Evolutionary conservation across 371 early-diverging fungal species (phyloP).

Genomic region (Entomophthora muscae): DNA sequence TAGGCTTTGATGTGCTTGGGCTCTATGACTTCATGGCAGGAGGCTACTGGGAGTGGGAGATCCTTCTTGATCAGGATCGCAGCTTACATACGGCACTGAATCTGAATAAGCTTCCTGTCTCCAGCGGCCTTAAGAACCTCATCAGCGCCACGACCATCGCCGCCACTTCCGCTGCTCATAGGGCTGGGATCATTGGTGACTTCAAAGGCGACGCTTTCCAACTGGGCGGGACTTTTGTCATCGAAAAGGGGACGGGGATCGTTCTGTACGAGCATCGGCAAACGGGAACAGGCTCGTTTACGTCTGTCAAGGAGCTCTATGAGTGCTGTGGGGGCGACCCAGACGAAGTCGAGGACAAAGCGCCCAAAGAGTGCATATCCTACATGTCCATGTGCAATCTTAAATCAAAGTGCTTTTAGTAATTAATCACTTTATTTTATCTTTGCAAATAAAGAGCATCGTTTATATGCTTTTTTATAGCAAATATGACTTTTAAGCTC

Average conservation of each 20-base stretch:
- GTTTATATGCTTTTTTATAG: no score
- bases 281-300: not conserved
- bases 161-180: not conserved
- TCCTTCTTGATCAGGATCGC: not conserved
- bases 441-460: no score
- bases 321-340: no score
- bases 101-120: not conserved
- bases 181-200: not conserved
- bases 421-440: no score
- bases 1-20: constrained; percentile 7
- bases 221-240: no score
- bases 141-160: not conserved
- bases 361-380: constrained; percentile 3
- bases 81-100: constrained; percentile 1
- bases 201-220: constrained; percentile 7
- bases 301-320: not conserved
- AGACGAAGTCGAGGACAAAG: no score
- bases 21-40: constrained; percentile 6
- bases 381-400: no score
- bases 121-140: not conserved
- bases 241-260: not conserved
- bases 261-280: constrained; percentile 3
- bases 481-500: no score
- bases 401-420: no score
- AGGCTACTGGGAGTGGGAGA: constrained; percentile 7